Evolutionary conservation across 495 filamentous ascomycete genomes (phyloP).

Genomic region (Neurospora sp.): DNA sequence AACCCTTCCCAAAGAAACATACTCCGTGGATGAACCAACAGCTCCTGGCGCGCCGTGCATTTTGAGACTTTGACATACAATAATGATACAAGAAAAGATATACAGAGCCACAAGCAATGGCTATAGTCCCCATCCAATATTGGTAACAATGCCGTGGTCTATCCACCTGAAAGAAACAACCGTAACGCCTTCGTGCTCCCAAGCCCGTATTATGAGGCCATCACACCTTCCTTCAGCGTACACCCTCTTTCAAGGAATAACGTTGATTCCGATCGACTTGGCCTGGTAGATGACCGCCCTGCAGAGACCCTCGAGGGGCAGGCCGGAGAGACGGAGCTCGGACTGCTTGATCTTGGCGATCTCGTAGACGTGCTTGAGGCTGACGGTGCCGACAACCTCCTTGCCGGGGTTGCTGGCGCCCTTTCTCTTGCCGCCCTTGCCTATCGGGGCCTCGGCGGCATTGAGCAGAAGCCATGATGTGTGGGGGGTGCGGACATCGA

Average conservation of each 20-base stretch:
- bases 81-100: constrained; percentile 3
- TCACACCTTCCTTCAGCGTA: background rate
- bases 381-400: constrained; percentile 69
- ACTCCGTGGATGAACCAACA: background rate
- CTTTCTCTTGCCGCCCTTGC: constrained; percentile 65
- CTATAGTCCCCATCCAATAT: background rate
- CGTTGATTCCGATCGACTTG: constrained; percentile 75
- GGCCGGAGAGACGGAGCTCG: constrained; percentile 70
- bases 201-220: background rate
- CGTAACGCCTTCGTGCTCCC: constrained; percentile 16
- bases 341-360: constrained; percentile 93
- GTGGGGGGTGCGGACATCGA: constrained; percentile 86
- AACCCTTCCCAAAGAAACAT: background rate
- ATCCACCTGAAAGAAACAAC: constrained; percentile 11
- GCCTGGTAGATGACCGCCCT: constrained; percentile 80
- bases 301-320: constrained; percentile 72
- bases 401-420: constrained; percentile 72
- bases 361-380: constrained; percentile 94
- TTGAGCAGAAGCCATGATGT: constrained; percentile 80
- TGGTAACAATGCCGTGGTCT: constrained; percentile 1
- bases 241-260: constrained; percentile 48
- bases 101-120: constrained; percentile 2
- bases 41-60: background rate
- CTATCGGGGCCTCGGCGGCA: constrained; percentile 63
- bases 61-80: constrained; percentile 1